A percentile compares a stretch with the other conserved stretches of the same genome.
Evolutionary conservation across 2,329 filamentous ascomycete species (phyloP).

Genomic region (Fusarium decemcellulare): DNA sequence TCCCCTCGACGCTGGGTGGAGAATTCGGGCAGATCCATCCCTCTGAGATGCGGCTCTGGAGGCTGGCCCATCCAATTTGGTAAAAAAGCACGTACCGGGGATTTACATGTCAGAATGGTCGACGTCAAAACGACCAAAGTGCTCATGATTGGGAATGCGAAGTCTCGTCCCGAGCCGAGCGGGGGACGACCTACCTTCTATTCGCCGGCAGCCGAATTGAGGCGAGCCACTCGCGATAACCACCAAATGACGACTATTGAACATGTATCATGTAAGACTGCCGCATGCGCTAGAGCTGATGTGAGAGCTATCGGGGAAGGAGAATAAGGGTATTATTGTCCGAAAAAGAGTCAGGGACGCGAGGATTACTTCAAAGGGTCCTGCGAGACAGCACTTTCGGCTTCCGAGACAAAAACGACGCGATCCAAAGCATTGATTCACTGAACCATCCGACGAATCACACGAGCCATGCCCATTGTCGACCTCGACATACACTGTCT

Average conservation of each 20-base stretch:
- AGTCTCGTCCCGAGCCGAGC: slow-evolving; percentile 9
- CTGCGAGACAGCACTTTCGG: too few species aligned
- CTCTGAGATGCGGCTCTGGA: slow-evolving; percentile 46
- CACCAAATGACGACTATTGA: not conserved
- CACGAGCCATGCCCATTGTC: too few species aligned
- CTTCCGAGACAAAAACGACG: too few species aligned
- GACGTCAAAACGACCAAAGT: slow-evolving; percentile 16
- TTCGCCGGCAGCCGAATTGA: slow-evolving; percentile 5
- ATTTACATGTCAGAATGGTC: slow-evolving; percentile 24
- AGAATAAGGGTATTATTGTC: not conserved
- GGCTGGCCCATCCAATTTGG: slow-evolving; percentile 33
- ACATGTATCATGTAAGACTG: not conserved
- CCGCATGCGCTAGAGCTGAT: slow-evolving; percentile 10
- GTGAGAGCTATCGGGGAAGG: not conserved
- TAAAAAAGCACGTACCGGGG: slow-evolving; percentile 27
- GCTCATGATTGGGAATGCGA: slow-evolving; percentile 14
- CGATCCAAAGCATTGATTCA: too few species aligned
- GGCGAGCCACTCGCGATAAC: slow-evolving; percentile 11
- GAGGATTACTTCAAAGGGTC: too few species aligned
- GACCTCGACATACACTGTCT: too few species aligned
- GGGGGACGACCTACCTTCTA: slow-evolving; percentile 18
- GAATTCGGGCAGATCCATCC: slow-evolving; percentile 47
- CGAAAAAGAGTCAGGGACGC: too few species aligned
- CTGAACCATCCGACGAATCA: too few species aligned
- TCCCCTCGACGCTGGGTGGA: slow-evolving; percentile 37